phyloP scores from a whole-genome alignment of 129 eudicot genomes.

The Escallonia rubra region DNA sequence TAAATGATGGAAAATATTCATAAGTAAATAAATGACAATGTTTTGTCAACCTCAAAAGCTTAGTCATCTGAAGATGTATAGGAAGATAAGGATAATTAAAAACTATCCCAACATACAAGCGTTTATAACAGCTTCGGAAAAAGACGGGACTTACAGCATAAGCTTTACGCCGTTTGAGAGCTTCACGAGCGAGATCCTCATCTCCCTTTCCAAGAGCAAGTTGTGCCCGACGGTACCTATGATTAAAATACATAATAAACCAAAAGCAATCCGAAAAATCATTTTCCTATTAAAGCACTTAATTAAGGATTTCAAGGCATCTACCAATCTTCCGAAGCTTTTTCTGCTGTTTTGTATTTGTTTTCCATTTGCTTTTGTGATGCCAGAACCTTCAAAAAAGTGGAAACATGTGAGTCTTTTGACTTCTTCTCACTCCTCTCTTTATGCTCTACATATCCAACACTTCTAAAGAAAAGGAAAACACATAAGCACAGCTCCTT shows the following conservation, averaged over 20 bases:
- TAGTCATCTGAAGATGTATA: background rate
- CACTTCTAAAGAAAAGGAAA: background rate
- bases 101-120: background rate
- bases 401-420: background rate
- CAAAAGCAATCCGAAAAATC: background rate
- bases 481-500: too few species aligned
- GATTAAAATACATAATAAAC: constrained; percentile 5
- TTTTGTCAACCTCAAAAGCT: background rate
- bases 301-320: background rate
- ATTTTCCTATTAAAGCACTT: background rate
- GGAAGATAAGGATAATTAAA: background rate
- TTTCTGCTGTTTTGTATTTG: constrained; percentile 78
- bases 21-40: background rate
- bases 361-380: constrained; percentile 94
- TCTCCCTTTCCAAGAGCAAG: constrained; percentile 96
- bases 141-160: constrained; percentile 62
- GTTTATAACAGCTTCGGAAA: background rate
- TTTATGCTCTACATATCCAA: constrained; percentile 3
- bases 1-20: too few species aligned
- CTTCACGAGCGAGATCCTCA: constrained; percentile 99
- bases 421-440: background rate
- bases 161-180: constrained; percentile 92
- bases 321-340: constrained; percentile 97
- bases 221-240: constrained; percentile 90
- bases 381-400: constrained; percentile 70